These are phyloP conservation scores for Phaeosphaeria sp. DNA, from an alignment of 2,329 filamentous ascomycete species.

Conservation along the genomic window DNA sequence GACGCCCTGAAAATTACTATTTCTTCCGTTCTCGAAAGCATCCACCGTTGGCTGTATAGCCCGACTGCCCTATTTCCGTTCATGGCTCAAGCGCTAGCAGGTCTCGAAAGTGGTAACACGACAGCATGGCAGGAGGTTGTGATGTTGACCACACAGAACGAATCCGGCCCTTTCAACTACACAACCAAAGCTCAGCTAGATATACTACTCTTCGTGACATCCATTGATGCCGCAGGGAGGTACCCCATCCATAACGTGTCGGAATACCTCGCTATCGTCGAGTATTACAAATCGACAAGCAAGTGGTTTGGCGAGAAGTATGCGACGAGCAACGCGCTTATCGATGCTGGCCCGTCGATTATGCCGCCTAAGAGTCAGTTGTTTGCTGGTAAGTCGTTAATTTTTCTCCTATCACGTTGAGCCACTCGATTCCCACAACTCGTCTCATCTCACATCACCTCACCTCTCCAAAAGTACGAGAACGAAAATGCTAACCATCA, in stretches of 20 bases:
- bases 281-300: constrained; percentile 3
- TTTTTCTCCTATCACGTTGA: too few species aligned
- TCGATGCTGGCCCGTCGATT: constrained; percentile 6
- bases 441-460: too few species aligned
- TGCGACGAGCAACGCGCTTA: constrained; percentile 3
- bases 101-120: constrained; percentile 5
- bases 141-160: not conserved
- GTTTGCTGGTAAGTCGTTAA: constrained; percentile 13
- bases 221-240: constrained; percentile 9
- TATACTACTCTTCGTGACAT: constrained; percentile 6
- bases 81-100: constrained; percentile 1
- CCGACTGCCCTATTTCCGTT: not conserved
- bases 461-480: too few species aligned
- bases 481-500: not conserved
- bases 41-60: constrained; percentile 1
- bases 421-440: not conserved
- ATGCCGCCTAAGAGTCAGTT: constrained; percentile 15
- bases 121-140: not conserved
- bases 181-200: not conserved
- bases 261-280: constrained; percentile 6
- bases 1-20: constrained; percentile 3
- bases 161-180: constrained; percentile 7
- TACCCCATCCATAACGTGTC: constrained; percentile 8
- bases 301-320: constrained; percentile 4
- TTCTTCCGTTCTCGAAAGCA: not conserved